Base-by-base conservation (phyloP, 345 rosid species). In the Brassica carinata region DNA sequence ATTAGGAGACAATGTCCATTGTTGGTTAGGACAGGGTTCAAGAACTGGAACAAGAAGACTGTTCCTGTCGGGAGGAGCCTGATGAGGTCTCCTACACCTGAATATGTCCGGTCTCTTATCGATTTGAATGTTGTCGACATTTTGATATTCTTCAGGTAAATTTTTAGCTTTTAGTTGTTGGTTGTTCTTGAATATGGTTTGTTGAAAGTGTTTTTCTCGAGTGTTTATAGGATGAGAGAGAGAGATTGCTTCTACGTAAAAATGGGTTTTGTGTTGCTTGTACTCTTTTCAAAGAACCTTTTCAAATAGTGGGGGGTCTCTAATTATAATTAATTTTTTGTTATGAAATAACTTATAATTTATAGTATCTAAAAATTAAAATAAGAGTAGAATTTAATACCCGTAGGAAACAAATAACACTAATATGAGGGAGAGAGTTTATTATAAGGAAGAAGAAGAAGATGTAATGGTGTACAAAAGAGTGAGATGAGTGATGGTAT, bases 61-160 rank as follows among this genome's bases (percentile, higher is more conserved):
- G 97, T 92, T 75, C 97, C 98, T 5, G 97, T 90, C 0, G 98
- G 98, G 34, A 94, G 96, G 75, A 92, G 89, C 87, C 83, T 91
- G 80, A 94, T 70, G 51, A 94, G 92, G 83, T 87, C 93, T 0
- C 97, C 94, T 1, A 91, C 27, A 3, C 93, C 87, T 3, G 85
- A 45, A 19, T 87, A 83, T 26, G 93, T 84, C 73, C 48, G 79
- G 70, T 80, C 93, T 33, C 80, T 63, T 29, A 85, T 62, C 59
- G 88, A 81, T 73, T 51, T 80, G 23, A 87, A 67, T n/a, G 90
- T 77, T 77, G 26, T 77, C 72, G 79, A 64, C 83, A 81, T 81
- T 55, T 66, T 72, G 6, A 5, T 27, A 5, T 8, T 48, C 48
- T 18, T 68, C 13, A 17, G 33, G 36, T 73, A 10, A 67, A 19